These are phyloP conservation scores for Epichloe sylvatica DNA, from an alignment of 2,329 filamentous ascomycete species.

Conservation along the genomic window DNA sequence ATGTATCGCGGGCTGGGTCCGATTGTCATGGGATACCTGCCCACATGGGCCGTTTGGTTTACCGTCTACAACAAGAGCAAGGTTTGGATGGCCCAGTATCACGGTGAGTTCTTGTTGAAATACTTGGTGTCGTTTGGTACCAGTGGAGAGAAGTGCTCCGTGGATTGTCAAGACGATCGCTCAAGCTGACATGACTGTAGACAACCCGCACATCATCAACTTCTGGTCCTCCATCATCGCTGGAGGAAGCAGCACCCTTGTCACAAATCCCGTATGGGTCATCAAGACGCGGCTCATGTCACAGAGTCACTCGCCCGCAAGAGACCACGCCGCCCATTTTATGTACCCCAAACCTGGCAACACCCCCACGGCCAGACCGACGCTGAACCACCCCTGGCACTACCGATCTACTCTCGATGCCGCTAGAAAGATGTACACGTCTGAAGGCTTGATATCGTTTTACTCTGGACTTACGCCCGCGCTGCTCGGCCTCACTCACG, in stretches of 20 bases:
- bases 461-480: conserved; percentile 92
- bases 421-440: conserved; percentile 86
- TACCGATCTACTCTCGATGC: conserved; percentile 84
- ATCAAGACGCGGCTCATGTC: conserved; percentile 98
- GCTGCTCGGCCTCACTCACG: conserved; percentile 80
- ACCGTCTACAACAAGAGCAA: conserved; percentile 90
- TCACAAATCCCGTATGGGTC: conserved; percentile 97
- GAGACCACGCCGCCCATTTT: conserved; percentile 31
- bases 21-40: conserved; percentile 88
- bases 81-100: conserved; percentile 51
- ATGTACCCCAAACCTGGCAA: conserved; percentile 34
- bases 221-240: conserved; percentile 84
- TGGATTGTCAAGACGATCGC: not conserved
- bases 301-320: conserved; percentile 48
- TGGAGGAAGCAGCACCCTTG: conserved; percentile 82
- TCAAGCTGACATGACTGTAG: conserved; percentile 24
- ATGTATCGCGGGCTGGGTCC: conserved; percentile 89
- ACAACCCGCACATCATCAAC: conserved; percentile 64
- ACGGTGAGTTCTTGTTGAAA: conserved; percentile 32
- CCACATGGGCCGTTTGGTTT: conserved; percentile 97
- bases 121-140: not conserved
- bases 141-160: not conserved
- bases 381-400: conserved; percentile 64
- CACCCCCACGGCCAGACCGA: conserved; percentile 41
- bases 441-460: conserved; percentile 78